These are phyloP conservation scores for Pichia deserticola DNA, from an alignment of 805 yeast species.

Conservation along the genomic window DNA sequence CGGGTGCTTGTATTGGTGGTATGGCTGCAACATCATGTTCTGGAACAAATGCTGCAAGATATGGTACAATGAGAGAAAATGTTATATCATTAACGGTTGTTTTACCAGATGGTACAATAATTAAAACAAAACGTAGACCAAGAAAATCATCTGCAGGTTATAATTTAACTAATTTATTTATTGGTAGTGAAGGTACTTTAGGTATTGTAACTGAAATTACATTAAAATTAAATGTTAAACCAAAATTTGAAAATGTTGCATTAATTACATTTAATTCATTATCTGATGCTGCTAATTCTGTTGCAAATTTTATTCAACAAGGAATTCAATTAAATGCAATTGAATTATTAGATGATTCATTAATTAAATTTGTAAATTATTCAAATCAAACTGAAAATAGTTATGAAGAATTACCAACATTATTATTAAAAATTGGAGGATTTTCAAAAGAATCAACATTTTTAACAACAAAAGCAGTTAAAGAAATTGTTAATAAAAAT, in stretches of 20 bases:
- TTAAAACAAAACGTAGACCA: slow-evolving; percentile 70
- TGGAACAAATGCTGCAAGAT: slow-evolving; percentile 71
- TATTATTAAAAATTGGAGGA: slow-evolving; percentile 71
- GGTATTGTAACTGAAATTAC: slow-evolving; percentile 68
- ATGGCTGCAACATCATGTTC: slow-evolving; percentile 74
- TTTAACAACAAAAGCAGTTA: slow-evolving; percentile 42
- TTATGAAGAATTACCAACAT: slow-evolving; percentile 65
- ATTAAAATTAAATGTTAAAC: slow-evolving; percentile 55
- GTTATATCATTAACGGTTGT: slow-evolving; percentile 65
- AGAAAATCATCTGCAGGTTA: slow-evolving; percentile 77
- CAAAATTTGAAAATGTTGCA: slow-evolving; percentile 55
- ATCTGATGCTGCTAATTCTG: slow-evolving; percentile 62
- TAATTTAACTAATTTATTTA: slow-evolving; percentile 65
- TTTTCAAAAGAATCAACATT: slow-evolving; percentile 42
- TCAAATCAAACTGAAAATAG: slow-evolving; percentile 45
- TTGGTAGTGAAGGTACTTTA: slow-evolving; percentile 79
- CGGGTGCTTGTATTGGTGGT: slow-evolving; percentile 76
- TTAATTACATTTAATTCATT: slow-evolving; percentile 62
- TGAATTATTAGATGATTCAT: slow-evolving; percentile 66
- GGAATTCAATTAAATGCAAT: slow-evolving; percentile 76
- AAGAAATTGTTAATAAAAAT: slow-evolving; percentile 37
- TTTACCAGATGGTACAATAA: slow-evolving; percentile 69
- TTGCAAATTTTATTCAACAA: slow-evolving; percentile 52
- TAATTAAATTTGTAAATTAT: slow-evolving; percentile 65
- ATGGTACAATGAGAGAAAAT: slow-evolving; percentile 77